Percentiles rank a stretch among this genome's conserved stretches.
phyloP scores from a whole-genome alignment of 2,329 filamentous ascomycete genomes.

The Ophiocordyceps camponoti-floridani region DNA sequence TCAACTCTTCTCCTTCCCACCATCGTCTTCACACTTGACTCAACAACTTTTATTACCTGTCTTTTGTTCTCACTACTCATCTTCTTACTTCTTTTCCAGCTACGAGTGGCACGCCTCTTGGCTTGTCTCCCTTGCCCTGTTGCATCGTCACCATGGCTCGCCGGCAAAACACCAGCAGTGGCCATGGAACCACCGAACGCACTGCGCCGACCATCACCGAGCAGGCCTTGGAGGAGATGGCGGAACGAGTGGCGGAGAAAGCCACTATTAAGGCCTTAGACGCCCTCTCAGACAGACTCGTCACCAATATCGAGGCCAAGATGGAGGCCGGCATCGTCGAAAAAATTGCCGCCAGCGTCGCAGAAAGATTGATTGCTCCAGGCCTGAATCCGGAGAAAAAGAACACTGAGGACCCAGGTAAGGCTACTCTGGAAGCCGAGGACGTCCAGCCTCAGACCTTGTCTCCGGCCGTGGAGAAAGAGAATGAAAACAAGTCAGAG shows the following conservation, averaged over 20 bases:
- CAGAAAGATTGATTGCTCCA: neutral
- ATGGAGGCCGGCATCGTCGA: neutral
- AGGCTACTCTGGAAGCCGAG: neutral
- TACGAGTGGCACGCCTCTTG: neutral
- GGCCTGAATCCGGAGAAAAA: neutral
- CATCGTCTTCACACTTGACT: neutral
- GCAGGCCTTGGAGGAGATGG: neutral
- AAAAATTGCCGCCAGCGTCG: neutral
- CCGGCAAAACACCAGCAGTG: neutral
- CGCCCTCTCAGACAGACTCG: neutral
- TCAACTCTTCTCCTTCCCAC: neutral
- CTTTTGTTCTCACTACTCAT: neutral
- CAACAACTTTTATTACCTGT: neutral
- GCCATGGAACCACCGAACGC: neutral
- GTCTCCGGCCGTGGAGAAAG: too few species aligned
- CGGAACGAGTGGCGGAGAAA: neutral
- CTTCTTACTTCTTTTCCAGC: neutral
- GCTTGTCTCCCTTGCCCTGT: neutral
- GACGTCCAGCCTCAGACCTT: neutral
- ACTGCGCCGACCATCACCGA: neutral
- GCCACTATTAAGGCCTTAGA: neutral
- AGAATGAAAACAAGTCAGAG: too few species aligned
- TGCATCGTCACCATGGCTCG: neutral
- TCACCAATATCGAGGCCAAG: neutral
- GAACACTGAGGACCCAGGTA: neutral